Conservation (phyloP, 1,284 basidiomycete species). For the Naganishia albida region DNA sequence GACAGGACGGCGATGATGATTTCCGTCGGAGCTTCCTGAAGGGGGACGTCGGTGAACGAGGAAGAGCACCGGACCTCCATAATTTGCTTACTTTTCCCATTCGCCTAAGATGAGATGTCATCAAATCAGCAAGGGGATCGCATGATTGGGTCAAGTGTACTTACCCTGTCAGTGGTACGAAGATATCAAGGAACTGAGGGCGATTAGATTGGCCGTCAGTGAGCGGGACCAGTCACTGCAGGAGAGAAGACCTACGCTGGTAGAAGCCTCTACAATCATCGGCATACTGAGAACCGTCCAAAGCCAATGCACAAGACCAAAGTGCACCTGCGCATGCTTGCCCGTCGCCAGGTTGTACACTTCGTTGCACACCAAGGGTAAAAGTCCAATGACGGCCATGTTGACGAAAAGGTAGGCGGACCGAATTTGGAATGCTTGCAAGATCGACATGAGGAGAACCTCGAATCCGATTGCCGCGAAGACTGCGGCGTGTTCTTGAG, state of each 20-base stretch:
- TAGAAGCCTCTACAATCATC: constrained; percentile 69
- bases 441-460: constrained; percentile 55
- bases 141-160: constrained; percentile 30
- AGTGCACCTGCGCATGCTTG: constrained; percentile 31
- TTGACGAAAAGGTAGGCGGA: constrained; percentile 54
- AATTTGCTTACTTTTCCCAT: constrained; percentile 60
- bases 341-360: constrained; percentile 25
- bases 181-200: constrained; percentile 67
- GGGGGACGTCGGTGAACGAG: neutral
- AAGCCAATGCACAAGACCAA: constrained; percentile 63
- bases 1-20: constrained; percentile 82
- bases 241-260: constrained; percentile 57
- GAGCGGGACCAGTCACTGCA: neutral
- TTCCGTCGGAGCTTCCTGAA: constrained; percentile 72
- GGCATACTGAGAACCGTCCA: constrained; percentile 66
- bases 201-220: neutral
- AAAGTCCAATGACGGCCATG: constrained; percentile 39
- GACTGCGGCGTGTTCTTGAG: constrained; percentile 65
- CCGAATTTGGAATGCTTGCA: constrained; percentile 55
- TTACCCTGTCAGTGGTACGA: constrained; percentile 75
- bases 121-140: neutral
- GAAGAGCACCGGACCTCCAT: neutral
- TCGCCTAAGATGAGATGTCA: constrained; percentile 53
- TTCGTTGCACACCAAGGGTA: constrained; percentile 41
- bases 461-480: constrained; percentile 66